A percentile compares a stretch with the other conserved stretches of the same genome.
Evolutionary conservation across 2,329 filamentous ascomycete genomes (phyloP).

Genomic region (Periglandula ipomoeae): DNA sequence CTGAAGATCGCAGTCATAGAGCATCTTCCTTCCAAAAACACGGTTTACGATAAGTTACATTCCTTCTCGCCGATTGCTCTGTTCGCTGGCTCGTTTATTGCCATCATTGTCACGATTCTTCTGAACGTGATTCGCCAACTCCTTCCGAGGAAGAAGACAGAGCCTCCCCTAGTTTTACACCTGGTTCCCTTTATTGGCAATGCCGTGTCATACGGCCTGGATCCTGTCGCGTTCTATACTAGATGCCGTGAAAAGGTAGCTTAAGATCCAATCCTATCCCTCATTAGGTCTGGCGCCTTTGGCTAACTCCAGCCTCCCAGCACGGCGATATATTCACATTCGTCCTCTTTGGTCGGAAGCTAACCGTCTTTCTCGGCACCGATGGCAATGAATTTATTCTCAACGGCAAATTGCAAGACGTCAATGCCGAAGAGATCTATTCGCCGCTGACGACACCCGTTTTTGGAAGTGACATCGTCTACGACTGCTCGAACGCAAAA

Average conservation of each 20-base stretch:
- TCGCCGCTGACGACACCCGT: conserved; percentile 41
- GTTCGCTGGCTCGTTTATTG: no score
- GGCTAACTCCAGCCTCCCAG: no score
- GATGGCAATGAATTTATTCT: conserved; percentile 47
- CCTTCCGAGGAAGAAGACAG: conserved; percentile 13
- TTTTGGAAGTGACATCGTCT: conserved; percentile 72
- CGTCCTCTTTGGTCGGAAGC: conserved; percentile 39
- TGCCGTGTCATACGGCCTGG: conserved; percentile 62
- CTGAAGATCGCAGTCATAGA: no score
- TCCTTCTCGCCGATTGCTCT: no score
- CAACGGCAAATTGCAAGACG: conserved; percentile 42
- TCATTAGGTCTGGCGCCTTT: not conserved
- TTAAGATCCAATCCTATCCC: not conserved
- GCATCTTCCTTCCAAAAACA: no score
- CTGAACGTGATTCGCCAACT: conserved; percentile 1
- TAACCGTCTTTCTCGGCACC: conserved; percentile 40
- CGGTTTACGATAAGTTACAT: no score
- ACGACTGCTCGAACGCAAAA: conserved; percentile 76
- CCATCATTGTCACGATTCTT: conserved; percentile 1
- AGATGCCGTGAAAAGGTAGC: conserved; percentile 54
- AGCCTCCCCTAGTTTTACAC: conserved; percentile 49
- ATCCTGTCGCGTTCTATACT: conserved; percentile 60
- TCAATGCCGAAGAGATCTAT: conserved; percentile 48
- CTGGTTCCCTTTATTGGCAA: conserved; percentile 57
- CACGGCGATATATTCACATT: conserved; percentile 47